phyloP scores from a whole-genome alignment of 192 early-diverging fungal species.

The Paraglomus brasilianum region DNA sequence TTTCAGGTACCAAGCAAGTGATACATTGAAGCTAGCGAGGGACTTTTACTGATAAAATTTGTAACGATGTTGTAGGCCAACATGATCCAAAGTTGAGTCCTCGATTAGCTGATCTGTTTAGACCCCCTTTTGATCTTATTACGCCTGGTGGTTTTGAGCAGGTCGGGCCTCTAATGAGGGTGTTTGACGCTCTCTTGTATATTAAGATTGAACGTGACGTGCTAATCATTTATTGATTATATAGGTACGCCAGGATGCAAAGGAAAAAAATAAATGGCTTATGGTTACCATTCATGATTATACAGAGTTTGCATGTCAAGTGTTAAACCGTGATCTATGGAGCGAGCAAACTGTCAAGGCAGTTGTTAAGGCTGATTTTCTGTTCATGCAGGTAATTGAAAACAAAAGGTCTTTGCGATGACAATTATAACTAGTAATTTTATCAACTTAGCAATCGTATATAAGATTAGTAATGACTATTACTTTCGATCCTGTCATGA shows the following conservation, averaged over 20 bases:
- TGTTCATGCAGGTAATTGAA: constrained; percentile 76
- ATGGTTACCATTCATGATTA: constrained; percentile 85
- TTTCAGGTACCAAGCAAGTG: no score
- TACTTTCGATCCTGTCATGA: background rate
- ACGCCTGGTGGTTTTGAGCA: constrained; percentile 67
- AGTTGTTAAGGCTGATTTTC: constrained; percentile 72
- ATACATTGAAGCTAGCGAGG: no score
- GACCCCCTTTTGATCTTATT: constrained; percentile 89
- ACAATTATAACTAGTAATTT: background rate
- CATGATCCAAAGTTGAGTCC: constrained; percentile 41
- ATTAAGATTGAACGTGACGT: background rate
- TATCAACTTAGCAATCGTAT: background rate
- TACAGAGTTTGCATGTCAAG: constrained; percentile 82
- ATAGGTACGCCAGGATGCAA: constrained; percentile 65
- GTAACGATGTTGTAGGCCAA: no score
- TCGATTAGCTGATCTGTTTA: constrained; percentile 76
- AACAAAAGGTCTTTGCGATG: background rate
- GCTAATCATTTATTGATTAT: background rate
- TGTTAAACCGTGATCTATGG: constrained; percentile 94
- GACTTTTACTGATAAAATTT: constrained; percentile 33
- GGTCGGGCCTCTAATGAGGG: constrained; percentile 31
- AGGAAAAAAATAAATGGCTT: constrained; percentile 70
- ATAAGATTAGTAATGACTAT: background rate
- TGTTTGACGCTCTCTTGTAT: background rate
- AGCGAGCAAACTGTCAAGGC: constrained; percentile 75